These are phyloP conservation scores for Aspergillus flavus DNA, from an alignment of 2,329 filamentous ascomycete genomes.

Conservation along the genomic window DNA sequence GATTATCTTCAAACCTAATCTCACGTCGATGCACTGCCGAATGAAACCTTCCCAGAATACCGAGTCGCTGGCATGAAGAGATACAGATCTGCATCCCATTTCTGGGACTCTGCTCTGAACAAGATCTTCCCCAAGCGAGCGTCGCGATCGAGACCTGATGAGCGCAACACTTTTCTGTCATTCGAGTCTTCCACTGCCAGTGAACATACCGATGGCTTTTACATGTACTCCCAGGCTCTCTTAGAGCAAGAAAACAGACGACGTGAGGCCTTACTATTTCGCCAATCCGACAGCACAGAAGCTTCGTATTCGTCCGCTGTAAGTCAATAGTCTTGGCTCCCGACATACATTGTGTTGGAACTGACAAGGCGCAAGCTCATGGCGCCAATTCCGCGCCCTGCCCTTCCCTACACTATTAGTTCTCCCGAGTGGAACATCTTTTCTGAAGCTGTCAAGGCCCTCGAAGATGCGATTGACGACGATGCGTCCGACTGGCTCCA, in stretches of 20 bases:
- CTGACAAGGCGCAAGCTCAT: slow-evolving; percentile 16
- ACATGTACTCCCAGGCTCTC: slow-evolving; percentile 25
- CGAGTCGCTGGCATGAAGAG: slow-evolving; percentile 9
- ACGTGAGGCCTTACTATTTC: slow-evolving; percentile 5
- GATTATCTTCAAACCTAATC: background rate
- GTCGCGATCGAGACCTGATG: slow-evolving; percentile 6
- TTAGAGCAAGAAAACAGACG: slow-evolving; percentile 15
- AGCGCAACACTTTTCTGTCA: slow-evolving; percentile 3
- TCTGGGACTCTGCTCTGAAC: slow-evolving; percentile 20
- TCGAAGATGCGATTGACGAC: slow-evolving; percentile 23
- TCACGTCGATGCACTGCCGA: background rate
- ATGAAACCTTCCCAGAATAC: background rate
- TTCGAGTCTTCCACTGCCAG: slow-evolving; percentile 12
- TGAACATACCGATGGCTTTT: slow-evolving; percentile 26
- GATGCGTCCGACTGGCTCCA: slow-evolving; percentile 27
- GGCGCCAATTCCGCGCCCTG: slow-evolving; percentile 20
- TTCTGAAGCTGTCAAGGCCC: slow-evolving; percentile 11
- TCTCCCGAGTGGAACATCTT: slow-evolving; percentile 33
- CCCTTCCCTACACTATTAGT: slow-evolving; percentile 34
- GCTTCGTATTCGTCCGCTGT: slow-evolving; percentile 26
- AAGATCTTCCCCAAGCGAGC: slow-evolving; percentile 21
- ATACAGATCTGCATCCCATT: slow-evolving; percentile 18
- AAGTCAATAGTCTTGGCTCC: slow-evolving; percentile 4
- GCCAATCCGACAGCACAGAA: slow-evolving; percentile 21
- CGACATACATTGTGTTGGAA: background rate